These are phyloP conservation scores for Posidonia australis DNA, from an alignment of 106 monocot genomes.

Conservation along the genomic window DNA sequence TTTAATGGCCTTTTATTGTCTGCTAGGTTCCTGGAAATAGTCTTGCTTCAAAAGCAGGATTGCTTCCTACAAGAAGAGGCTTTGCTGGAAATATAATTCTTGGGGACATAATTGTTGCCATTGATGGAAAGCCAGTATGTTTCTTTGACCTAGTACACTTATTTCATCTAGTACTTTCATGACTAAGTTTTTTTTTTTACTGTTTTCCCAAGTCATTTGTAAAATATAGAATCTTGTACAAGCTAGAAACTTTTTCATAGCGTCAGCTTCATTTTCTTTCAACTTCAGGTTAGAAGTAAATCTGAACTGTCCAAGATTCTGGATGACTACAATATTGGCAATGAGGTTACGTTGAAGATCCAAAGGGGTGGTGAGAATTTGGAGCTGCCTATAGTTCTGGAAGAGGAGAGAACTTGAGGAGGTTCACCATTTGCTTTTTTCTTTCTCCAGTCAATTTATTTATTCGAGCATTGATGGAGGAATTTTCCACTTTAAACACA, in stretches of 20 bases:
- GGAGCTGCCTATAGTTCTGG: conserved; percentile 47
- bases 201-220: too few relatives aligned
- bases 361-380: conserved; percentile 38
- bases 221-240: too few relatives aligned
- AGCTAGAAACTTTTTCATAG: too few relatives aligned
- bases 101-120: conserved; percentile 65
- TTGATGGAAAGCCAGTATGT: conserved; percentile 70
- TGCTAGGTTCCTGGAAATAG: conserved; percentile 57
- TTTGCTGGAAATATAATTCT: conserved; percentile 83
- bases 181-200: too few relatives aligned
- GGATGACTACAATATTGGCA: conserved; percentile 67
- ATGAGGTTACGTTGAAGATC: conserved; percentile 42
- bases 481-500: too few relatives aligned
- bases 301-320: conserved; percentile 52
- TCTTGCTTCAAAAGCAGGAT: conserved; percentile 73
- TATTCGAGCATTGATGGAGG: not conserved
- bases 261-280: not conserved
- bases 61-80: conserved; percentile 73
- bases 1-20: not conserved
- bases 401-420: conserved; percentile 35
- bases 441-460: not conserved
- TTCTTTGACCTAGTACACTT: not conserved
- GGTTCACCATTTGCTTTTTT: not conserved
- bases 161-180: too few relatives aligned
- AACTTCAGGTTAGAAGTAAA: conserved; percentile 54